Base-by-base conservation (phyloP, 2,329 filamentous ascomycete genomes). In the Paecilomyces sp. region DNA sequence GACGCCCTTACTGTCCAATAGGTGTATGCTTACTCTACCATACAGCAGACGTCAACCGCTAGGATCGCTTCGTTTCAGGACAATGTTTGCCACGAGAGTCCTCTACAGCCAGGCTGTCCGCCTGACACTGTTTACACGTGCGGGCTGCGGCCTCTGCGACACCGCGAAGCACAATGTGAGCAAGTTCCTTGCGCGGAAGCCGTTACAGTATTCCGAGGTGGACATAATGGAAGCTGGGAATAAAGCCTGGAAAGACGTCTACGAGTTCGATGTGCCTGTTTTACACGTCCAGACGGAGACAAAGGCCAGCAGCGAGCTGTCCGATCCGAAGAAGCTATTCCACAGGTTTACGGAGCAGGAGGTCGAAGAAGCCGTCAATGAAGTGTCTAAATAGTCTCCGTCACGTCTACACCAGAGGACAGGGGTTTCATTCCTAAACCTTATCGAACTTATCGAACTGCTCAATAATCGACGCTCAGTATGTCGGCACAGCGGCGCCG, bases 261-360 rank as follows among this genome's bases (percentile, higher is more conserved):
- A 88, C 65, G 84, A 87, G 55, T 86, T 86, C 61, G 85, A 88
- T 66, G 84, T 85, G 2, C 85, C 85, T 0, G 85, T 88, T 62
- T 77, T 88, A 31, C 85, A 88, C 67, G 76, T 87, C 51, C 82
- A 80, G 36, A 82, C 70, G 69, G 79, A 79, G 8, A 77, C 77
- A 0, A 72, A 74, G 9, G 70, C 77, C 41, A 76, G 79, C 1
- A 70, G 76, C 56, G 84, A 83, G 61, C 75, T 86, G 18, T 85
- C 85, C 74, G 84, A 87, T 66, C 79, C 73, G 12, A 75, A 79
- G 61, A 87, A 87, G 70, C 73, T 87, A 33, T 87, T 87, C 77
- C 85, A 88, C 72, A 80, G 84, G 25, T 85, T 85, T 72, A 83
- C 81, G 6, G 81, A 83, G 66, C 75, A 79, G 52, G 80, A 87